Evolutionary conservation across 2,329 filamentous ascomycete species (phyloP).

Genomic region (Colletotrichum tropicicola): DNA sequence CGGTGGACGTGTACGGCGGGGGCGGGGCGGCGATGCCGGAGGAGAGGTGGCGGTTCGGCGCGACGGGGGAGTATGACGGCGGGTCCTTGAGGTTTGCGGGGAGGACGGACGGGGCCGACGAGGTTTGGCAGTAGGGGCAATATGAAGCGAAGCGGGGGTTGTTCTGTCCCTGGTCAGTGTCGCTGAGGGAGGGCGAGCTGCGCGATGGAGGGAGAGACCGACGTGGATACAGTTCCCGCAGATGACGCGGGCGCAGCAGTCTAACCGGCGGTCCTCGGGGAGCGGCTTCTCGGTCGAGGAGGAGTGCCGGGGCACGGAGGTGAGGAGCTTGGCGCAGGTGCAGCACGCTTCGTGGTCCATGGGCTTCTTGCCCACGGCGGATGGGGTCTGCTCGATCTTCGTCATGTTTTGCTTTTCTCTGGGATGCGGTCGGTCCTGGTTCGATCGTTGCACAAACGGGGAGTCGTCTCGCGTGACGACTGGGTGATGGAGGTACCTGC

Average conservation of each 20-base stretch:
- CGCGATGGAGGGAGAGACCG: conserved; percentile 36
- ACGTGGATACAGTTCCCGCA: conserved; percentile 76
- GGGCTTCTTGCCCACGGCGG: background rate
- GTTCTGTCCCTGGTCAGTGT: conserved; percentile 47
- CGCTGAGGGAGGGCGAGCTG: background rate
- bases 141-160: conserved; percentile 74
- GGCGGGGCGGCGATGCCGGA: conserved; percentile 42
- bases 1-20: conserved; percentile 45
- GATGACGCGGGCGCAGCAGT: conserved; percentile 76
- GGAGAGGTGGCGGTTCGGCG: conserved; percentile 30
- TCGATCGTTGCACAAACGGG: background rate
- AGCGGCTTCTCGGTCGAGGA: conserved; percentile 68
- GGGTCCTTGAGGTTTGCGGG: conserved; percentile 73
- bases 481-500: background rate
- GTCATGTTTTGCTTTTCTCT: too few species aligned
- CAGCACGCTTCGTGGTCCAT: conserved; percentile 63
- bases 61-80: conserved; percentile 66
- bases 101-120: conserved; percentile 62
- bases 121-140: conserved; percentile 82
- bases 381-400: background rate
- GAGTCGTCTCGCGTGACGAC: background rate
- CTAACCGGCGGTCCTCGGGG: conserved; percentile 66
- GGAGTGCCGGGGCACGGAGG: conserved; percentile 59
- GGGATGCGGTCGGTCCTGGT: background rate
- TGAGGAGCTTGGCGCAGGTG: conserved; percentile 73